Conservation (phyloP, 495 filamentous ascomycete species). For the Penicillium alfredii region DNA sequence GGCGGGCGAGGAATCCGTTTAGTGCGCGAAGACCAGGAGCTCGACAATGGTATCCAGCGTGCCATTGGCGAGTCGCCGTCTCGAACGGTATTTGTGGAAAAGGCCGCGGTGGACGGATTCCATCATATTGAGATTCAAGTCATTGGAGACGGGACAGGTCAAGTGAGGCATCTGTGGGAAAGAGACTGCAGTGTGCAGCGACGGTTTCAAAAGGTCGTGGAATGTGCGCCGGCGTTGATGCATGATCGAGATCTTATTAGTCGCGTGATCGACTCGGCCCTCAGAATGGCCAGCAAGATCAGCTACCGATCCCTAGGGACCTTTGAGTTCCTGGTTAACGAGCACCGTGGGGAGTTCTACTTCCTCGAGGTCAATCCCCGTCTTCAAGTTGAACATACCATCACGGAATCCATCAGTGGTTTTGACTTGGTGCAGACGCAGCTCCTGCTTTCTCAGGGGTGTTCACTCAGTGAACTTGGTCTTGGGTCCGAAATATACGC, state of each 20-base stretch:
- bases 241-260: slow-evolving; percentile 32
- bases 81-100: slow-evolving; percentile 48
- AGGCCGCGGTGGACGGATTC: slow-evolving; percentile 44
- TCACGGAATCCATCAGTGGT: slow-evolving; percentile 48
- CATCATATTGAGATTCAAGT: slow-evolving; percentile 56
- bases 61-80: slow-evolving; percentile 47
- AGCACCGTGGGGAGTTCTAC: slow-evolving; percentile 49
- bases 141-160: slow-evolving; percentile 47
- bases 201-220: slow-evolving; percentile 51
- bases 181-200: slow-evolving; percentile 57
- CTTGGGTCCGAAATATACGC: slow-evolving; percentile 26
- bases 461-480: slow-evolving; percentile 34
- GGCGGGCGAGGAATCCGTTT: slow-evolving; percentile 47
- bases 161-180: slow-evolving; percentile 50
- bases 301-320: slow-evolving; percentile 54
- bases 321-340: slow-evolving; percentile 57
- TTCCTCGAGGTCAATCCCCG: slow-evolving; percentile 63
- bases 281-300: slow-evolving; percentile 38
- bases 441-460: slow-evolving; percentile 49
- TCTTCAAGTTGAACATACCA: slow-evolving; percentile 51
- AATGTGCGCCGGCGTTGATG: slow-evolving; percentile 40
- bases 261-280: slow-evolving; percentile 32
- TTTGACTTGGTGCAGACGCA: slow-evolving; percentile 53
- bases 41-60: slow-evolving; percentile 37
- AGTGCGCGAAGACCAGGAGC: slow-evolving; percentile 29